A percentile compares a stretch with the other conserved stretches of the same genome.
Evolutionary conservation across 345 rosid species (phyloP).

Genomic region (Xanthoceras sorbifolium): DNA sequence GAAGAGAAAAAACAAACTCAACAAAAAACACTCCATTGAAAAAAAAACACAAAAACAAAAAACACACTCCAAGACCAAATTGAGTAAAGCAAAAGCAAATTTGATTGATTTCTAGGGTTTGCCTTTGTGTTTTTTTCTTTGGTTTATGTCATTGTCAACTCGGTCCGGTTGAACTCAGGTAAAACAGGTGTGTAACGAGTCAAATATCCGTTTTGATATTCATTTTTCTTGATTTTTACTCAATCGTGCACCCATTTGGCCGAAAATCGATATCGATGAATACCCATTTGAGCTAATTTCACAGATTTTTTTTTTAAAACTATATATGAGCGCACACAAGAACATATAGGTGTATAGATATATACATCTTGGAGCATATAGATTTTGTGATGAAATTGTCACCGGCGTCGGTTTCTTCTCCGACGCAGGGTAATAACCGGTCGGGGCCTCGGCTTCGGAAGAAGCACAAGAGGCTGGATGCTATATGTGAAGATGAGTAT

Average conservation of each 20-base stretch:
- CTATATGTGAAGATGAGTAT: conserved; percentile 76
- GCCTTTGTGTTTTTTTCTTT: not conserved
- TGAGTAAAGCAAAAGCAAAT: not conserved
- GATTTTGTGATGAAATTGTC: conserved; percentile 65
- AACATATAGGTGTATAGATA: not conserved
- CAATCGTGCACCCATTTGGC: conserved; percentile 4
- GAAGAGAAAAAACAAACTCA: not conserved
- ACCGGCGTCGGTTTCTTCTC: conserved; percentile 46
- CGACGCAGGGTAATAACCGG: conserved; percentile 32
- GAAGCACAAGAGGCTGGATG: conserved; percentile 90
- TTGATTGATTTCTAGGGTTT: conserved; percentile 30
- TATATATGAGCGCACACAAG: not conserved
- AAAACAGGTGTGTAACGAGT: conserved; percentile 27
- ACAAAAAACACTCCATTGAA: not conserved
- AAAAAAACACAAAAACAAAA: not conserved
- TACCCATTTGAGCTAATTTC: not conserved
- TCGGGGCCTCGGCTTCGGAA: conserved; percentile 61
- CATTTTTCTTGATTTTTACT: not conserved
- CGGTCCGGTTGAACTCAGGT: conserved; percentile 11
- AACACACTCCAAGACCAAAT: not conserved
- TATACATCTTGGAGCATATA: not conserved
- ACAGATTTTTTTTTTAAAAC: not conserved
- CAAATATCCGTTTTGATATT: conserved; percentile 9
- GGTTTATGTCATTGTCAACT: not conserved
- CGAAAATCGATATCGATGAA: conserved; percentile 10